Evolutionary conservation across 2,329 filamentous ascomycete genomes (phyloP), one percentile per base, ranked within the genome.

Genomic region (Phoma sp.): DNA sequence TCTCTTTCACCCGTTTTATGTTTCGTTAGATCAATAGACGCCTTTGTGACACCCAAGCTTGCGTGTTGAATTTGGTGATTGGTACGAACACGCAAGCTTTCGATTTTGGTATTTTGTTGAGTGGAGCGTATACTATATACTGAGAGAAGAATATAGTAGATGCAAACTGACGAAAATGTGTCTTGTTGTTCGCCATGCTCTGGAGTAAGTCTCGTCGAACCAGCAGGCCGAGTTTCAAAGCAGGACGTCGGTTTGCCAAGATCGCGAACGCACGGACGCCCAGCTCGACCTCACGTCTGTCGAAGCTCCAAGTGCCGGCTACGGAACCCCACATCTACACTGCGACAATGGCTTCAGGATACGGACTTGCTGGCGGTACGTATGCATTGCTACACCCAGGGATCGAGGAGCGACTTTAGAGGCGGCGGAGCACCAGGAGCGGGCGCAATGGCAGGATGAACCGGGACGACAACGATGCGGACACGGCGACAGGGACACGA

Each of bases 301-400:
- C 46, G 55, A 60, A 61, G 56, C 60, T 57, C 50, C 33, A 46
- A 22, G 29, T 40, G 44, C 43, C 24, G 40, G 45, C 41, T 37
- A 55, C 43, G 45, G 56, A 63, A 65, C 64, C 67, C 63, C 65
- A 68, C 67, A 65, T 57, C 46, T 55, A 67, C 68, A 71, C 64
- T 61, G 57, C 70, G 57, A 79, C 69, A 73, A 94, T 94, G 90
- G 84, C 90, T 78, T 93, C 90, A 72, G 90, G 90, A 80, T 94
- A 88, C 77, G 90, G 90, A 77, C 82, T 96, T 77, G 84, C 86
- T 76, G 90, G 90, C 79, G 90, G 90, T 92, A 81, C 69, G 87
- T 81, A 57, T 47, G 3, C 35, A 4, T 7, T 8, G 7, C 22
- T 35, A n/a, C 12, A 19, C 29, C 27, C 35, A 53, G 29, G 27